Evolutionary conservation across 306 rosid species (phyloP), one percentile per base, ranked within the genome.

Genomic region (Albizia julibrissin): DNA sequence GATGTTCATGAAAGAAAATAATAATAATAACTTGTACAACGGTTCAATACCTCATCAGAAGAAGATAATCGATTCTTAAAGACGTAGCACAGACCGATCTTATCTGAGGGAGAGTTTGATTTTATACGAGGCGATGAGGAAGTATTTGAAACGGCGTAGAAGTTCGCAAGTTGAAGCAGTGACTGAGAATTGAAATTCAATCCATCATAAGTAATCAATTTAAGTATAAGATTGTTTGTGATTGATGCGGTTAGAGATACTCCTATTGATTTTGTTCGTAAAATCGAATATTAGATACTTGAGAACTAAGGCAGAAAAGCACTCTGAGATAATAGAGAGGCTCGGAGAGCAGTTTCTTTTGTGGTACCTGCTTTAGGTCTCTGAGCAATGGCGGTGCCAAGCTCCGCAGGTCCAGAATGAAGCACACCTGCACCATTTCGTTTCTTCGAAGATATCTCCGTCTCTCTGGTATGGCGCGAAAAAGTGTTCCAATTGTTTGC

Each of bases 131-230:
- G 46, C 44, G 83, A 79, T 42, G 81, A 72, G 67, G 82, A 81
- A 54, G 89, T 72, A 64, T 80, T 81, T 31, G 92, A 91, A 78
- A 88, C 74, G 76, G 95, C 86, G 42, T 88, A 93, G 82, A 89
- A 88, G 85, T 93, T 92, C 31, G 93, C 92, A 39, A 92, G 90
- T 85, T 91, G 92, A 85, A 92, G 90, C 84, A 92, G 79, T 8
- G 92, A 88, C 97, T 92, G 81, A 74, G n/a, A 80, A 81, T 78
- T 76, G 67, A 84, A 16, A 61, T 31, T n/a, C 72, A 68, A 54
- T 68, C 7, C 74, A 56, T 75, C 46, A 70, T 81, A 84, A 87
- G 79, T 27, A 66, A 37, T 21, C 8, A 21, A 54, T 79, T 47
- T 15, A 24, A 44, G 39, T 19, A 26, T 29, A 21, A 4, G 22